phyloP scores from a whole-genome alignment of 129 eudicot genomes.

The Silybum marianum region DNA sequence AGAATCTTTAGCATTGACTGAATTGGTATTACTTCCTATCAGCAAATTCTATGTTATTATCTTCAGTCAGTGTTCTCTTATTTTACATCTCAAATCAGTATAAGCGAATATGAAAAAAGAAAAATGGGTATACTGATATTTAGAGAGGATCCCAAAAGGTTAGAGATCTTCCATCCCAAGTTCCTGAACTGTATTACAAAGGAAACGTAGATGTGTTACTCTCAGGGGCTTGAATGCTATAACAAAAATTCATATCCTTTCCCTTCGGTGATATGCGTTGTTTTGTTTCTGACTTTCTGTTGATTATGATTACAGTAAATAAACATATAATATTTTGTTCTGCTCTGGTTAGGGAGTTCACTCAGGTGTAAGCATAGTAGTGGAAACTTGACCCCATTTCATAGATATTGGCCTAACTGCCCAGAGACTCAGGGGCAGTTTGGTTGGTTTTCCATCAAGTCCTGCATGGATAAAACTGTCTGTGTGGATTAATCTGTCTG shows the following conservation, averaged over 20 bases:
- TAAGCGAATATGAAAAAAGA: background rate
- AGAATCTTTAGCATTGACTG: background rate
- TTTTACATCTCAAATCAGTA: background rate
- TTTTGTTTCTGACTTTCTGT: too few relatives aligned
- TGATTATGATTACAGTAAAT: too few relatives aligned
- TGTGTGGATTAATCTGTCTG: too few relatives aligned
- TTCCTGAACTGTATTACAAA: background rate
- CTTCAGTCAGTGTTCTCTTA: background rate
- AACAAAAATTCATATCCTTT: background rate
- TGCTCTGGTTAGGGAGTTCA: too few relatives aligned
- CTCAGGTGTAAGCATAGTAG: too few relatives aligned
- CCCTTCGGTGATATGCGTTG: too few relatives aligned
- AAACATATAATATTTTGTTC: too few relatives aligned
- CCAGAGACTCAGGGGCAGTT: background rate
- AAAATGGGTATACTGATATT: background rate
- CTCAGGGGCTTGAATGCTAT: background rate
- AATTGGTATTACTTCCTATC: background rate
- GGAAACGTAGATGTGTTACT: background rate
- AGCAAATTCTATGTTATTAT: background rate
- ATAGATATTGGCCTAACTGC: background rate
- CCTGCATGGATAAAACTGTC: too few relatives aligned
- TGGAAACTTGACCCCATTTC: too few relatives aligned
- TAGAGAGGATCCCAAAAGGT: background rate
- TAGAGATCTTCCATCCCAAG: background rate
- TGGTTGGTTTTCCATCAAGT: too few relatives aligned